Evolutionary conservation across 345 rosid species (phyloP), one percentile per base, ranked within the genome.

Genomic region (Citrus medica): DNA sequence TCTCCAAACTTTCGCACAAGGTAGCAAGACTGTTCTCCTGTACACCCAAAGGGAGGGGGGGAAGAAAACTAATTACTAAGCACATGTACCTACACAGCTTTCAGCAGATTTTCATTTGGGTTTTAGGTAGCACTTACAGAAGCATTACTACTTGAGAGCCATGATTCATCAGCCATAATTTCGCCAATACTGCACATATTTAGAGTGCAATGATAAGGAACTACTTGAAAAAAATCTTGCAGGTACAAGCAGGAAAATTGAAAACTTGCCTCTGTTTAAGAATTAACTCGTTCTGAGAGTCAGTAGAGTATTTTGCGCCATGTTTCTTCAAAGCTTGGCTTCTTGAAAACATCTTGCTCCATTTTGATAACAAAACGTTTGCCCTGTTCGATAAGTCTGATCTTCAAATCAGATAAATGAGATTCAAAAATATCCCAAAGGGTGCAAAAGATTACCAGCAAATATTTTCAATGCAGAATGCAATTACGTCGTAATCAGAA

Each of bases 321-420:
- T 93, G 90, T 82, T 93, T 93, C 86, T 89, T 91, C 79, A 80
- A 73, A 64, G 91, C 90, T 81, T 92, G 98, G 63, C 88, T 84
- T 82, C 91, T 89, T 7, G 93, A 92, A 82, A 94, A 91, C 78
- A 91, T 78, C 85, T 90, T 96, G 87, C 97, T 92, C 99, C 98
- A 96, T 79, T 90, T 93, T 70, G 98, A 83, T 81, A 96, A 78
- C 87, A 96, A 89, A 79, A 87, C 76, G 84, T 90, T 93, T 76
- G 99, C 98, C 98, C 97, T 94, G 98, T 91, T 93, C 86, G 99
- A 92, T 89, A 96, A 91, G 89, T 92, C 99, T 96, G 97, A 96
- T 90, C 98, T 94, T 92, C 95, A 89, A 92, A 92, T 91, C 93
- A 96, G 95, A 90, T 90, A 84, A 85, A 87, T 90, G 90, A 92